Percentiles rank a stretch among this genome's conserved stretches.
phyloP scores from a whole-genome alignment of 1,139 yeast genomes.

The Yamadazyma dushanensis region DNA sequence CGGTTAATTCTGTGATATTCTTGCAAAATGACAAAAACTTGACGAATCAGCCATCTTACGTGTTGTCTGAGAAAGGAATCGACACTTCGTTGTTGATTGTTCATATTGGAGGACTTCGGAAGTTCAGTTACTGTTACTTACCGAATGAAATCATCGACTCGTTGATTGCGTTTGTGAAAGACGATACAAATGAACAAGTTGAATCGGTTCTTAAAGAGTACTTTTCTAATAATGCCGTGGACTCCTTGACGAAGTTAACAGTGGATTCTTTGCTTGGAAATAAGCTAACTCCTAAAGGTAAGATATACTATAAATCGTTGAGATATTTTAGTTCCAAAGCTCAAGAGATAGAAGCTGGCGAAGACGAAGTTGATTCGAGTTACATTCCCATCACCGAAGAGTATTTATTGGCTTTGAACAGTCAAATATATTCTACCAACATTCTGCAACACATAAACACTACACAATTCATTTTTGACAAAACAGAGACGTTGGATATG shows the following conservation, averaged over 20 bases:
- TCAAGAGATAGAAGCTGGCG: constrained; percentile 12
- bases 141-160: constrained; percentile 34
- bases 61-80: constrained; percentile 30
- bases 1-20: constrained; percentile 18
- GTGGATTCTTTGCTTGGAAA: constrained; percentile 53
- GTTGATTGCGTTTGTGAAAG: constrained; percentile 28
- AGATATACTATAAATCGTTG: constrained; percentile 47
- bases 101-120: constrained; percentile 44
- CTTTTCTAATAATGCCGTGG: constrained; percentile 23
- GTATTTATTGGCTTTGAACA: constrained; percentile 35
- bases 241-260: constrained; percentile 48
- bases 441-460: constrained; percentile 18
- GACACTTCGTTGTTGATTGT: constrained; percentile 32
- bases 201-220: constrained; percentile 24
- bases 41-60: constrained; percentile 33
- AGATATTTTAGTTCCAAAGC: constrained; percentile 38
- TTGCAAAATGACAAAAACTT: constrained; percentile 21
- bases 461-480: constrained; percentile 12
- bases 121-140: constrained; percentile 39
- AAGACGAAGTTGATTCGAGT: constrained; percentile 15
- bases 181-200: constrained; percentile 15
- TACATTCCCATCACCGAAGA: constrained; percentile 25
- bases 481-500: constrained; percentile 21
- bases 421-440: constrained; percentile 38
- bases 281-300: constrained; percentile 47